Conservation (phyloP, 2,329 filamentous ascomycete genomes). For the Rutstroemia sp. region DNA sequence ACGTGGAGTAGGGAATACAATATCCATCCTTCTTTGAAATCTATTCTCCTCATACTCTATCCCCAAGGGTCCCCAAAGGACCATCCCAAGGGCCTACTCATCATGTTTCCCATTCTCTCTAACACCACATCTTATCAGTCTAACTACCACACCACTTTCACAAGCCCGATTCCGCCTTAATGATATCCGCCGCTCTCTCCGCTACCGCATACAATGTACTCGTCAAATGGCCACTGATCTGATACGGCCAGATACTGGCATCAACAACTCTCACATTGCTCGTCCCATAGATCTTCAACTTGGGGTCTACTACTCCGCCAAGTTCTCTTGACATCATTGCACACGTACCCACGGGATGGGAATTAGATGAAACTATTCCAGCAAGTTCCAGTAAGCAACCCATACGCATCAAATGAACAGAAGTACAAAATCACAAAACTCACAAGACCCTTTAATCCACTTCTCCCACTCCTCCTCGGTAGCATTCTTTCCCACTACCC, state of each 20-base stretch:
- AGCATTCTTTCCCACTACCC: constrained; percentile 7
- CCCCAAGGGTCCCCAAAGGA: too few relatives aligned
- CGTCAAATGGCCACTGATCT: constrained; percentile 15
- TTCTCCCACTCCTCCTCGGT: constrained; percentile 10
- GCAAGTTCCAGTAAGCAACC: background rate
- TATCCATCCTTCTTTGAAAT: too few relatives aligned
- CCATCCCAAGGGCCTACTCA: too few relatives aligned
- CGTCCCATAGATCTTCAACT: constrained; percentile 17
- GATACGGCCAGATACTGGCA: constrained; percentile 16
- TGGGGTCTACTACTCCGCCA: constrained; percentile 17
- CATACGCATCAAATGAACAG: background rate
- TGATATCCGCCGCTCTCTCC: constrained; percentile 16
- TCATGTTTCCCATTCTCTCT: background rate
- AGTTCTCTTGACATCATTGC: constrained; percentile 14
- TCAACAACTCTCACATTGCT: constrained; percentile 17
- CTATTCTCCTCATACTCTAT: too few relatives aligned
- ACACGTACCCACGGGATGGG: constrained; percentile 17
- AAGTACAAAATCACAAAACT: background rate
- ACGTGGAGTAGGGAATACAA: too few relatives aligned
- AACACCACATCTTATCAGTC: background rate
- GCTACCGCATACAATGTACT: constrained; percentile 17
- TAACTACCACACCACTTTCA: background rate
- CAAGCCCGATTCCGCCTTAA: background rate
- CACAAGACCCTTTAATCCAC: constrained; percentile 11
- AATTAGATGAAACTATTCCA: constrained; percentile 6